These are phyloP conservation scores for Metroxylon sagu DNA, from an alignment of 176 grass and related monocot species.

Conservation along the genomic window DNA sequence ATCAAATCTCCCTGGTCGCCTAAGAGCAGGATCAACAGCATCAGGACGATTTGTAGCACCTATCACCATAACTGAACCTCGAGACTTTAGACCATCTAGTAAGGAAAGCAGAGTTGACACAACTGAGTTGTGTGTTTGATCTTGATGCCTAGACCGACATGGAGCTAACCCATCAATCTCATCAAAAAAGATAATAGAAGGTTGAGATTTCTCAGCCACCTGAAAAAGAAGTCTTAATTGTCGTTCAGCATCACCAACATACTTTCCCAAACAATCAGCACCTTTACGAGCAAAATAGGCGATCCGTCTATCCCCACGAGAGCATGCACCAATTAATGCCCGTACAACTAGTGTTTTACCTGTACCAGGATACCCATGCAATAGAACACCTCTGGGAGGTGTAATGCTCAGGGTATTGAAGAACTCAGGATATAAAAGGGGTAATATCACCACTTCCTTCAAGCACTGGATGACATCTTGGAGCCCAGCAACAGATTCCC, in stretches of 20 bases:
- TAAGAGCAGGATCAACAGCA: conserved; percentile 92
- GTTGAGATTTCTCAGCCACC: conserved; percentile 92
- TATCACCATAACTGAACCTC: conserved; percentile 94
- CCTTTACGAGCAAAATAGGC: conserved; percentile 98
- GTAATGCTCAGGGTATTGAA: conserved; percentile 67
- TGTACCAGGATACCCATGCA: conserved; percentile 93
- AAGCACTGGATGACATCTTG: conserved; percentile 79
- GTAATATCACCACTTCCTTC: conserved; percentile 95
- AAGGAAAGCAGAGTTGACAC: conserved; percentile 90
- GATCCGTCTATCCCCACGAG: conserved; percentile 74
- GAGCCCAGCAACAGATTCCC: conserved; percentile 98
- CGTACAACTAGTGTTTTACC: conserved; percentile 94
- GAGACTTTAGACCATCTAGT: conserved; percentile 95
- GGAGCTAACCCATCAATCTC: conserved; percentile 96
- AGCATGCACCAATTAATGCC: conserved; percentile 92
- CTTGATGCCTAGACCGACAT: conserved; percentile 73
- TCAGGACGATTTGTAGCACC: conserved; percentile 93
- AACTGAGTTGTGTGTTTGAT: conserved; percentile 98
- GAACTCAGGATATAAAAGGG: conserved; percentile 84
- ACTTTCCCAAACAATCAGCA: conserved; percentile 98
- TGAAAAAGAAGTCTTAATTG: conserved; percentile 96
- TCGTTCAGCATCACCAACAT: conserved; percentile 93
- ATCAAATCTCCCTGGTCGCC: conserved; percentile 95
- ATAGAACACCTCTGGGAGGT: conserved; percentile 90
- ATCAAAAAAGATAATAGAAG: conserved; percentile 99